Percentiles rank a stretch among this genome's conserved stretches.
Evolutionary conservation across 106 monocot genomes (phyloP).

Genomic region (Dendrobium officinale): DNA sequence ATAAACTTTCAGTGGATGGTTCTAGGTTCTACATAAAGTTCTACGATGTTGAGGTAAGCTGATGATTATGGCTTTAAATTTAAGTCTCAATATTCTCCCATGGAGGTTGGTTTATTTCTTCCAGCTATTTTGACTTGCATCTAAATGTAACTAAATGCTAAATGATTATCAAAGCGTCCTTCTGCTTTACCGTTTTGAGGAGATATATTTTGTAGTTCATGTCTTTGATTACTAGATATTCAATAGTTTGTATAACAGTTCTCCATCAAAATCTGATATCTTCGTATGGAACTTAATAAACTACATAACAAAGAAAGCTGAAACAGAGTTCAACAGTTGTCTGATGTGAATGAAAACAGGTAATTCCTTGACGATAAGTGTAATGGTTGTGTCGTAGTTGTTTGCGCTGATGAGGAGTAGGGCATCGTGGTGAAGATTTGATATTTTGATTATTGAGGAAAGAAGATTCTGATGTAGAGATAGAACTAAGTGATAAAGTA

Average conservation of each 20-base stretch:
- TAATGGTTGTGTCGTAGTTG: too few species aligned
- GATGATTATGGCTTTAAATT: background rate
- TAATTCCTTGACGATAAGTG: too few species aligned
- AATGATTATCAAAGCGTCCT: background rate
- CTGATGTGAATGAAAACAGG: too few species aligned
- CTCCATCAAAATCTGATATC: too few species aligned
- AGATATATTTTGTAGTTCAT: background rate
- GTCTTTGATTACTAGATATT: background rate
- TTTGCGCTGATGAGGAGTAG: too few species aligned
- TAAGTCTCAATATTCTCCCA: background rate
- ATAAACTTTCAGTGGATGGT: constrained; percentile 59
- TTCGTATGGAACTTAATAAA: background rate
- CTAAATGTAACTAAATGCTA: background rate
- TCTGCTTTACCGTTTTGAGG: background rate
- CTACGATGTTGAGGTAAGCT: constrained; percentile 60
- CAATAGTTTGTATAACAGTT: too few species aligned
- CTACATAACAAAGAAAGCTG: too few species aligned
- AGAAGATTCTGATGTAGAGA: too few species aligned
- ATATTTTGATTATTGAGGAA: too few species aligned
- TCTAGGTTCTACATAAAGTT: constrained; percentile 96
- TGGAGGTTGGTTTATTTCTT: background rate
- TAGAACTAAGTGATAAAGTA: too few species aligned
- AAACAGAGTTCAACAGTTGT: too few species aligned
- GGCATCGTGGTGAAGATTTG: too few species aligned
- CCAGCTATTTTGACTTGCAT: background rate